Evolutionary conservation across 306 rosid species (phyloP).

Genomic region (Bauhinia variegata): DNA sequence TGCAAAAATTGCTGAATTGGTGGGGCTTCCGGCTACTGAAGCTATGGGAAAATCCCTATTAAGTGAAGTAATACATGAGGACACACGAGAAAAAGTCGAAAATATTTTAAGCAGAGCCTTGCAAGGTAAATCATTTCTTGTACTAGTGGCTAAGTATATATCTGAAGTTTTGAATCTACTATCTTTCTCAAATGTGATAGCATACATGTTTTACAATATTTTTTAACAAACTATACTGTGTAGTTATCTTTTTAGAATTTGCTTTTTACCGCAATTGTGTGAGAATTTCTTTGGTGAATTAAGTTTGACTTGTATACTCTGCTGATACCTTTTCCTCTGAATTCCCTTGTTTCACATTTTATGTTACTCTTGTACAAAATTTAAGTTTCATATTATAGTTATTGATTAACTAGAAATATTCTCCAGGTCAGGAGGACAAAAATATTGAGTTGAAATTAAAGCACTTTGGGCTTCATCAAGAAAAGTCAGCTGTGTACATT

Average conservation of each 20-base stretch:
- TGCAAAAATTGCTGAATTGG: slow-evolving; percentile 67
- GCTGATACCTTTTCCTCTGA: slow-evolving; percentile 10
- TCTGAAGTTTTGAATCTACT: neutral
- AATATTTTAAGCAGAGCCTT: slow-evolving; percentile 54
- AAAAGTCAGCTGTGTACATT: slow-evolving; percentile 50
- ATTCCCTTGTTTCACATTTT: slow-evolving; percentile 8
- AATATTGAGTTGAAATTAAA: slow-evolving; percentile 67
- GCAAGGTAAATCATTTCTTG: slow-evolving; percentile 57
- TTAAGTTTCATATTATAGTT: neutral
- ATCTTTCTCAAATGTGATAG: slow-evolving; percentile 23
- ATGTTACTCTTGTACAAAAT: neutral
- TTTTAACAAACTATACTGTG: neutral
- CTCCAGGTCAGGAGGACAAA: slow-evolving; percentile 75
- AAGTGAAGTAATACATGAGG: slow-evolving; percentile 61
- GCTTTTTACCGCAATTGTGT: neutral
- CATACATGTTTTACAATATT: slow-evolving; percentile 9
- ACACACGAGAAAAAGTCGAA: slow-evolving; percentile 52
- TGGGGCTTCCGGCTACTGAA: slow-evolving; percentile 52
- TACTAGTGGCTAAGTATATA: neutral
- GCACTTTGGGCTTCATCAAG: slow-evolving; percentile 44
- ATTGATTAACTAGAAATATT: slow-evolving; percentile 7
- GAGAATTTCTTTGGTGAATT: neutral
- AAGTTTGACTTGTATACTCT: slow-evolving; percentile 13
- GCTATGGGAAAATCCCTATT: slow-evolving; percentile 77
- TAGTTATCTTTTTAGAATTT: neutral